Percentiles rank a stretch among this genome's conserved stretches.
phyloP scores from a whole-genome alignment of 371 early-diverging fungal genomes.

The Dichotomocladium elegans region DNA sequence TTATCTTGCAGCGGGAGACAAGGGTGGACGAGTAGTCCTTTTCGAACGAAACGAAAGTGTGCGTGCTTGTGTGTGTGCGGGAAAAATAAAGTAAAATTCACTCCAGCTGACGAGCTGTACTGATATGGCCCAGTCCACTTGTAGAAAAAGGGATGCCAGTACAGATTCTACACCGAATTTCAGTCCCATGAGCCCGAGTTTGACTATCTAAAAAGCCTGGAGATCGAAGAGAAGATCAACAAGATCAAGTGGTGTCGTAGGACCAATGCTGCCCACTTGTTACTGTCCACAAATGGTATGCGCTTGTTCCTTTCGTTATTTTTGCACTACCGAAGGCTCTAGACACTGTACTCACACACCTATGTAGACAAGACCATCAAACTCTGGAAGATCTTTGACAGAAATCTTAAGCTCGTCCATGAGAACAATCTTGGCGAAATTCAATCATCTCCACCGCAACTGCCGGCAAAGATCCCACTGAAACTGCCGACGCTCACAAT shows the following conservation, averaged over 20 bases:
- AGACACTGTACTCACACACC: no score
- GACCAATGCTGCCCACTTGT: conserved; percentile 81
- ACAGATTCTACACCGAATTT: no score
- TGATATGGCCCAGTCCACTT: neutral
- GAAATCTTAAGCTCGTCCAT: conserved; percentile 74
- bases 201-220: conserved; percentile 93
- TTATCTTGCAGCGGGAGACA: conserved; percentile 89
- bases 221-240: conserved; percentile 95
- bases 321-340: no score
- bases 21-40: conserved; percentile 87
- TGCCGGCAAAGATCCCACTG: conserved; percentile 29
- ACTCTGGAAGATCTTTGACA: conserved; percentile 91
- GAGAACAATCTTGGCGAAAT: conserved; percentile 69
- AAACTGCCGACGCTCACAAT: conserved; percentile 70
- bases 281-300: conserved; percentile 86
- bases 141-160: conserved; percentile 90
- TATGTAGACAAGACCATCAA: conserved; percentile 85
- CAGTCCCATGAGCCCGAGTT: conserved; percentile 95
- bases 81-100: no score
- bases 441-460: neutral
- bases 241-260: conserved; percentile 87
- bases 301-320: neutral
- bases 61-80: no score
- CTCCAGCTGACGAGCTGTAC: neutral
- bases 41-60: conserved; percentile 87